Evolutionary conservation across 352 stramenopile species (phyloP), one percentile per base, ranked within the genome.

Genomic region (Phytopythium vexans): DNA sequence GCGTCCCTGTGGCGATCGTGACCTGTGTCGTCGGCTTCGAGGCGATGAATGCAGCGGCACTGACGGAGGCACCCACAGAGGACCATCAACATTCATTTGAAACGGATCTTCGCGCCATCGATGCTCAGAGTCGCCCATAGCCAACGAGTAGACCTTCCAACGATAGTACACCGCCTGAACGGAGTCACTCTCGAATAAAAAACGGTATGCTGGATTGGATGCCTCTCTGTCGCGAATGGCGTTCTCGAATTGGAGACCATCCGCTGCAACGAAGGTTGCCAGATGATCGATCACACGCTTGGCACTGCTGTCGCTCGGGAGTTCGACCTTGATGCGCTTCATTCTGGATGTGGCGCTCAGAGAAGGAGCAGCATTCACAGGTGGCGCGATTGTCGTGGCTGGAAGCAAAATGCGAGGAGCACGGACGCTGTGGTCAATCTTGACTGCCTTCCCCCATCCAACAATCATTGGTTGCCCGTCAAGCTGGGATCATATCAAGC

Each of bases 371-470:
- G 46, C 12, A 52, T 46, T 41, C 12, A 56, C 46, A 8, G 61
- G 11, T 37, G 50, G 42, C 11, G 48, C 40, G 11, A 59, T 40
- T 34, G 54, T 41, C 3, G 61, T 40, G 0, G 66, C 37, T 37
- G 54, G 40, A 34, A 60, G 54, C 14, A 54, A 32, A 11, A 56
- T 47, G 1, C 58, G 56, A 38, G 54, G 33, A 37, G 44, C 41
- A 21, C 49, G 46, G 10, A 38, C 42, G 4, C 60, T 71, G 38
- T 67, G 51, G 39, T 86, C 76, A 59, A 93, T 88, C 49, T 84
- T 87, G 41, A 93, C 79, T 12, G 77, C 80, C 70, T 93, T 93
- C 6, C 82, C 77, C 82, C 82, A 93, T 8, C 78, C 77, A 47
- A 93, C 79, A 52, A 88, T 72, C 58, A 93, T 89, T 41, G 75